Conservation (phyloP, 768 basidiomycete genomes). For the Tricholoma flavovirens region DNA sequence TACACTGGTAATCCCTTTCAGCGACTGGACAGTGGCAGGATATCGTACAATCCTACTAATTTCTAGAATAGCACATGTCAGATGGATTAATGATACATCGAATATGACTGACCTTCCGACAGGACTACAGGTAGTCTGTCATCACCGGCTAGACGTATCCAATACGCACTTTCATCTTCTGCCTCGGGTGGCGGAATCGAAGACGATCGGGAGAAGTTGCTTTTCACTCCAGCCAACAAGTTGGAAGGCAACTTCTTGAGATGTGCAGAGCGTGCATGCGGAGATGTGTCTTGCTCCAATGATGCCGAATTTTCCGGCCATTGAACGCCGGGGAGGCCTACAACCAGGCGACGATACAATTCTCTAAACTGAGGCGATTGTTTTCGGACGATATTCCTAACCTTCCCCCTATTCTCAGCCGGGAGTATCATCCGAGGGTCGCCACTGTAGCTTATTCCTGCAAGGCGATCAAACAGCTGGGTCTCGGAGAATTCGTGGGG, state of each 20-base stretch:
- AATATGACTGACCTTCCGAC: slow-evolving; percentile 41
- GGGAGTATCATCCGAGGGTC: slow-evolving; percentile 94
- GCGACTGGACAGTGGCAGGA: slow-evolving; percentile 77
- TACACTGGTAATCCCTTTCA: slow-evolving; percentile 83
- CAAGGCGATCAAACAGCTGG: slow-evolving; percentile 79
- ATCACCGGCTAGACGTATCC: slow-evolving; percentile 67
- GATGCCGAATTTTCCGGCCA: slow-evolving; percentile 48
- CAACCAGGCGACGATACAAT: slow-evolving; percentile 76
- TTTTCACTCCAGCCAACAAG: slow-evolving; percentile 52
- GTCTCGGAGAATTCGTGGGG: slow-evolving; percentile 78
- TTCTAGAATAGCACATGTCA: slow-evolving; percentile 38
- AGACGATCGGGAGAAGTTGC: slow-evolving; percentile 37
- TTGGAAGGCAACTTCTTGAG: slow-evolving; percentile 73
- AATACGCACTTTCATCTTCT: slow-evolving; percentile 70
- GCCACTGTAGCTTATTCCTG: slow-evolving; percentile 80
- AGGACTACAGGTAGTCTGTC: slow-evolving; percentile 48
- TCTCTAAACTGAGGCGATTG: slow-evolving; percentile 82
- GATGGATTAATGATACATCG: neutral
- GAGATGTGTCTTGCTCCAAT: slow-evolving; percentile 71
- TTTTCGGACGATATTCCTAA: slow-evolving; percentile 85
- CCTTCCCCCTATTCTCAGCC: slow-evolving; percentile 91
- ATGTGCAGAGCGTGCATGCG: slow-evolving; percentile 66
- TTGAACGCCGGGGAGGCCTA: slow-evolving; percentile 74
- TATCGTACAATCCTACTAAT: slow-evolving; percentile 71
- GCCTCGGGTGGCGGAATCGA: slow-evolving; percentile 32